Conservation (phyloP, 805 yeast species). For the Pichia scutulata region DNA sequence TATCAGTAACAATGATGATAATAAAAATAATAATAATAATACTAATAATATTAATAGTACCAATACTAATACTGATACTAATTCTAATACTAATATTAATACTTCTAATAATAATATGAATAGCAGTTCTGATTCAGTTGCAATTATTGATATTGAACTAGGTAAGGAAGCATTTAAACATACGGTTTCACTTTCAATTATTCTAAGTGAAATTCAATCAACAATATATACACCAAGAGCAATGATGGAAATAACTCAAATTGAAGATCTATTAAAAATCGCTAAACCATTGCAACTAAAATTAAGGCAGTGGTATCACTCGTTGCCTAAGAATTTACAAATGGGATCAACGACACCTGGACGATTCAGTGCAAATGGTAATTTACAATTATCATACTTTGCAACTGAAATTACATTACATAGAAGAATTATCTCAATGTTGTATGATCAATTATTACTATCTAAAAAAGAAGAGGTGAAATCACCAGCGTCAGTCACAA, state of each 20-base stretch:
- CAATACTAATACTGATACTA: not conserved
- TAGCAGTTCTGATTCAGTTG: constrained; percentile 14
- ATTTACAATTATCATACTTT: constrained; percentile 76
- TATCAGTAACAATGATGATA: constrained; percentile 4
- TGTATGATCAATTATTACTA: constrained; percentile 27
- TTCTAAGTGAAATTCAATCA: constrained; percentile 63
- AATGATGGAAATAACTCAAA: constrained; percentile 43
- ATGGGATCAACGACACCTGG: constrained; percentile 55
- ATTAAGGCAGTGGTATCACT: constrained; percentile 70
- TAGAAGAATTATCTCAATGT: constrained; percentile 58
- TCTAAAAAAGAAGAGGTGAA: not conserved
- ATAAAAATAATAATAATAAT: constrained; percentile 13
- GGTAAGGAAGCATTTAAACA: constrained; percentile 66
- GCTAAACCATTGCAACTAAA: constrained; percentile 79
- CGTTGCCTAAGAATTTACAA: constrained; percentile 55
- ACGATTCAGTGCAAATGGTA: constrained; percentile 65
- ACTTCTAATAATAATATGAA: constrained; percentile 1
- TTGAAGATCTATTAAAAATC: constrained; percentile 59
- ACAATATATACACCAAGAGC: constrained; percentile 68
- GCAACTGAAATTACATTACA: constrained; percentile 86
- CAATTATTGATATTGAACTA: constrained; percentile 45
- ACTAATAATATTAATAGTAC: not conserved
- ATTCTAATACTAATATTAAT: not conserved
- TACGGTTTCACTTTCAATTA: constrained; percentile 57
- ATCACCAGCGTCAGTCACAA: not conserved